phyloP scores from a whole-genome alignment of 192 early-diverging fungal species.

The Paraglomus occultum region DNA sequence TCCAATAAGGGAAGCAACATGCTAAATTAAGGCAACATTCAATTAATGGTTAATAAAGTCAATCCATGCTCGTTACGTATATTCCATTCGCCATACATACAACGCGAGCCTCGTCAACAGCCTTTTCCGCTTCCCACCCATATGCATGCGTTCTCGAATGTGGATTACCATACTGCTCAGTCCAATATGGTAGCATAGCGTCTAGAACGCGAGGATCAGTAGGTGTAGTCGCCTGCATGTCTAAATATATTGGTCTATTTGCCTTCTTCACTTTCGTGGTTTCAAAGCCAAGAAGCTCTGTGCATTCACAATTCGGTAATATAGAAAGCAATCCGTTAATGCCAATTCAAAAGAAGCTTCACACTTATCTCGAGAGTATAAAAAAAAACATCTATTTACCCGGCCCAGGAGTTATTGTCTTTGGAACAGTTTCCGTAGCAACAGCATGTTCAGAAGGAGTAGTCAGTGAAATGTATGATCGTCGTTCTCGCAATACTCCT shows the following conservation, averaged over 20 bases:
- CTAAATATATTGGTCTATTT: conserved; percentile 85
- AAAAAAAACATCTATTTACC: too few relatives aligned
- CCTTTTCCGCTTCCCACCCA: conserved; percentile 94
- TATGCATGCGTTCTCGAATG: conserved; percentile 96
- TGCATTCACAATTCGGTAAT: neutral
- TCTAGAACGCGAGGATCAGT: conserved; percentile 91
- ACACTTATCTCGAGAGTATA: too few relatives aligned
- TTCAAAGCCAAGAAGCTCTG: conserved; percentile 56
- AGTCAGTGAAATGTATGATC: too few relatives aligned
- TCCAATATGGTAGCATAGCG: conserved; percentile 93
- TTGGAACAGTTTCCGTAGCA: too few relatives aligned
- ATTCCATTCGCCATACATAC: conserved; percentile 38
- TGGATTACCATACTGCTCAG: conserved; percentile 90
- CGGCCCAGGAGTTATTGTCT: too few relatives aligned
- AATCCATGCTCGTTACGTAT: neutral
- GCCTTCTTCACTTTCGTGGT: conserved; percentile 37
- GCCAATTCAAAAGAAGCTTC: too few relatives aligned
- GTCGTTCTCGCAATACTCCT: too few relatives aligned
- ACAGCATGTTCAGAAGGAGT: too few relatives aligned
- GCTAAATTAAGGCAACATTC: conserved; percentile 41
- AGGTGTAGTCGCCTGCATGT: conserved; percentile 92
- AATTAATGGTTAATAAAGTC: neutral
- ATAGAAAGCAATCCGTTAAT: too few relatives aligned
- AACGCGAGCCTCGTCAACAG: conserved; percentile 82
- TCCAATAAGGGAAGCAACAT: conserved; percentile 83